Evolutionary conservation across 1,284 basidiomycete genomes (phyloP).

Genomic region (Chalciporus sp.): DNA sequence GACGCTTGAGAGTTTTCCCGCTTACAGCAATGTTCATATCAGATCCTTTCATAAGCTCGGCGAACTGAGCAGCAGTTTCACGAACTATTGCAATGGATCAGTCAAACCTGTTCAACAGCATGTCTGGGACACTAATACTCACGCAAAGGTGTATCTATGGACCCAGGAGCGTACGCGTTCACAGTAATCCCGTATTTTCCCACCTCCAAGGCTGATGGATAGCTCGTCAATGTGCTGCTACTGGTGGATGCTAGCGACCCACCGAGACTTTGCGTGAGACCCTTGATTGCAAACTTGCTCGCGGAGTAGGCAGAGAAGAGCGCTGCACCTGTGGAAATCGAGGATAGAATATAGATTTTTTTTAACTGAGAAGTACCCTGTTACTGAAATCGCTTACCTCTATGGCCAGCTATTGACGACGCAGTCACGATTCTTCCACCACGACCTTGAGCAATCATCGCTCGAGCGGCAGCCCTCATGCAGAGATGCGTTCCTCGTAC

Average conservation of each 20-base stretch:
- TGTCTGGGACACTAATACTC: background rate
- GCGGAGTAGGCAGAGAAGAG: constrained; percentile 9
- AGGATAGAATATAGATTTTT: background rate
- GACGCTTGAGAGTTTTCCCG: background rate
- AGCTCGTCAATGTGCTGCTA: background rate
- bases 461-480: constrained; percentile 5
- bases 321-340: background rate
- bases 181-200: constrained; percentile 5
- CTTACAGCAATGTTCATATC: constrained; percentile 1
- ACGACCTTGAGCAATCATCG: constrained; percentile 4
- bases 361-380: background rate
- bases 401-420: constrained; percentile 6
- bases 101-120: background rate
- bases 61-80: background rate
- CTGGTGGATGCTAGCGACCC: background rate
- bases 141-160: constrained; percentile 6
- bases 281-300: constrained; percentile 10
- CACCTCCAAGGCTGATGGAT: constrained; percentile 2
- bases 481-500: constrained; percentile 6
- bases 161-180: constrained; percentile 3
- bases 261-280: constrained; percentile 10
- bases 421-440: constrained; percentile 10
- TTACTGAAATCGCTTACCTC: background rate
- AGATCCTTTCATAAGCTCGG: constrained; percentile 1
- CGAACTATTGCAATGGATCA: background rate